Percentiles rank a stretch among this genome's conserved stretches.
Evolutionary conservation across 345 rosid species (phyloP).

Genomic region (Corchorus olitorius): DNA sequence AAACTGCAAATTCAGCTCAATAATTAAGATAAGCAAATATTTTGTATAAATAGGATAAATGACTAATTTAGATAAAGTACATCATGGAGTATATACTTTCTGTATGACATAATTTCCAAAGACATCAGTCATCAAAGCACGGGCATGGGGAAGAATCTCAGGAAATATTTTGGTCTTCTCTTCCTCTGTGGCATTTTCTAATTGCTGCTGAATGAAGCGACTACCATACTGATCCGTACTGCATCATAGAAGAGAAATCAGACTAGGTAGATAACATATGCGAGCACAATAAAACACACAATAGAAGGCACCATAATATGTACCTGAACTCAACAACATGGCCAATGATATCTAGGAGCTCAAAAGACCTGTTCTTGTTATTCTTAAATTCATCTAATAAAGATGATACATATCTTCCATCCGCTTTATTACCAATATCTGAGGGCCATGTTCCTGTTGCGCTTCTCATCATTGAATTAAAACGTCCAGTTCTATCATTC

Average conservation of each 20-base stretch:
- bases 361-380: slow-evolving; percentile 72
- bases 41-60: neutral
- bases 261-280: slow-evolving; percentile 12
- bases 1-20: slow-evolving; percentile 57
- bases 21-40: slow-evolving; percentile 16
- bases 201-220: slow-evolving; percentile 97
- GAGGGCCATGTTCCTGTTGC: slow-evolving; percentile 63
- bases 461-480: slow-evolving; percentile 59
- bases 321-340: slow-evolving; percentile 96
- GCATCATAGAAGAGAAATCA: slow-evolving; percentile 35
- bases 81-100: slow-evolving; percentile 48
- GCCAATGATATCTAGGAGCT: slow-evolving; percentile 68
- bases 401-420: slow-evolving; percentile 52
- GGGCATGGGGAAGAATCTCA: slow-evolving; percentile 80
- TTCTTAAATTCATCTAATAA: slow-evolving; percentile 85
- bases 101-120: slow-evolving; percentile 98
- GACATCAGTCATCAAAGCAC: slow-evolving; percentile 95
- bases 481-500: slow-evolving; percentile 50
- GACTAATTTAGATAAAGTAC: neutral
- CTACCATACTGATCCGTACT: slow-evolving; percentile 95
- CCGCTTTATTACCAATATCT: slow-evolving; percentile 52
- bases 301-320: slow-evolving; percentile 9
- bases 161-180: slow-evolving; percentile 82
- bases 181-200: slow-evolving; percentile 74
- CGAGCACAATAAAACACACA: slow-evolving; percentile 18